Percentiles rank a stretch among this genome's conserved stretches.
Evolutionary conservation across 2,329 filamentous ascomycete genomes (phyloP).

Genomic region (Paraphoma chrysanthemicola): DNA sequence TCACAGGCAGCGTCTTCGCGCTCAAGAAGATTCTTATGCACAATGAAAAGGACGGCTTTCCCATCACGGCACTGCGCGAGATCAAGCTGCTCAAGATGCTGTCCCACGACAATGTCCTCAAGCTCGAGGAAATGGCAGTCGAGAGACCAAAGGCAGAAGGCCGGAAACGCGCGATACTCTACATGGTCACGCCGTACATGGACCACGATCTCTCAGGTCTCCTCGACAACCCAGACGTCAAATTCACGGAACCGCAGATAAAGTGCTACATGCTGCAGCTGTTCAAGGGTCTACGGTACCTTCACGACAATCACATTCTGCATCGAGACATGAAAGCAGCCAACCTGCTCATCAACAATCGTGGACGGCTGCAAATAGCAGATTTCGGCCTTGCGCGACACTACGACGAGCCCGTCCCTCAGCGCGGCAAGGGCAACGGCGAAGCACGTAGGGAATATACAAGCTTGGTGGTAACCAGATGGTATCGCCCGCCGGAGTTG

Average conservation of each 20-base stretch:
- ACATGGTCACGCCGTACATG: constrained; percentile 99
- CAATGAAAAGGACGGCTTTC: constrained; percentile 98
- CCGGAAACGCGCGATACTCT: constrained; percentile 78
- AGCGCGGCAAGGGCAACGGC: constrained; percentile 78
- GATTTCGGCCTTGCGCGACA: constrained; percentile 95
- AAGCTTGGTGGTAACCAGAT: constrained; percentile 92
- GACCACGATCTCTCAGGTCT: constrained; percentile 98
- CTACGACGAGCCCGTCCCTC: constrained; percentile 84
- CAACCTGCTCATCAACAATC: constrained; percentile 95
- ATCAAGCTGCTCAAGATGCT: constrained; percentile 97
- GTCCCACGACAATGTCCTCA: constrained; percentile 87
- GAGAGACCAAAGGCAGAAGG: constrained; percentile 70
- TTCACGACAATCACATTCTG: constrained; percentile 84
- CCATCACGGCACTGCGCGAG: constrained; percentile 96
- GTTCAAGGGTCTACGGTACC: constrained; percentile 84
- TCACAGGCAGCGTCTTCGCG: constrained; percentile 77
- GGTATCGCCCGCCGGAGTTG: constrained; percentile 95
- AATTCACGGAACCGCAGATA: constrained; percentile 87
- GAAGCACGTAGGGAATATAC: constrained; percentile 91
- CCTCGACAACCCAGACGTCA: constrained; percentile 90
- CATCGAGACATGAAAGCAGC: constrained; percentile 99
- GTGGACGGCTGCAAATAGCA: constrained; percentile 91
- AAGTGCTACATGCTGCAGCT: constrained; percentile 98
- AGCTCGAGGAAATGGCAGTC: constrained; percentile 94
- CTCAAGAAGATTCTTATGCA: constrained; percentile 99